Percentiles rank a stretch among this genome's conserved stretches.
Evolutionary conservation across 2,329 filamentous ascomycete species (phyloP).

Genomic region (Colletotrichum musicola): DNA sequence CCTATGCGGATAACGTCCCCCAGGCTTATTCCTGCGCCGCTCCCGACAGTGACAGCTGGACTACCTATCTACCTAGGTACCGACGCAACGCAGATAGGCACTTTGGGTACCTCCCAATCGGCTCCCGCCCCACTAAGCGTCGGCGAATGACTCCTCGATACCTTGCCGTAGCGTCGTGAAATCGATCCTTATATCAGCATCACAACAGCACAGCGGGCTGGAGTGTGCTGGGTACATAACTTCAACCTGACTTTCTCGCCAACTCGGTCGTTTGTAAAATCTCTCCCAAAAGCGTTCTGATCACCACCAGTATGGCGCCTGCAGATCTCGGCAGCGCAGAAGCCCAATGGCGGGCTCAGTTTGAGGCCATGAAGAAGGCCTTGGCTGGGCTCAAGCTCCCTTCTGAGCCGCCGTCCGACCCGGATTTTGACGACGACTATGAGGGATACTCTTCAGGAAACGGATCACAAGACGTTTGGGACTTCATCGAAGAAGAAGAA

Average conservation of each 20-base stretch:
- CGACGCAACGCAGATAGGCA: background rate
- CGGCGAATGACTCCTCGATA: conserved; percentile 32
- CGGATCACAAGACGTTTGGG: conserved; percentile 88
- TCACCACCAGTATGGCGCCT: conserved; percentile 48
- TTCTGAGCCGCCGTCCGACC: conserved; percentile 51
- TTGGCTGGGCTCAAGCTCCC: conserved; percentile 78
- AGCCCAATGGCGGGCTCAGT: conserved; percentile 84
- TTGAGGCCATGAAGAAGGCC: conserved; percentile 87
- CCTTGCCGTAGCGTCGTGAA: background rate
- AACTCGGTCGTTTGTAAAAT: background rate
- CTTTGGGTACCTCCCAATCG: background rate
- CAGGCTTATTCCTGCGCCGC: background rate
- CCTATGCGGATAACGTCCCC: background rate
- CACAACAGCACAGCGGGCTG: background rate
- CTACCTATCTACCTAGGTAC: background rate
- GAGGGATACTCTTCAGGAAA: conserved; percentile 68
- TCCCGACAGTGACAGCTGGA: conserved; percentile 2
- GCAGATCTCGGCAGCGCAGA: conserved; percentile 56
- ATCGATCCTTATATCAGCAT: conserved; percentile 13
- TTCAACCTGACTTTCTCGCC: background rate
- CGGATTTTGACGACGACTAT: conserved; percentile 75
- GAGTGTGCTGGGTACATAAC: background rate
- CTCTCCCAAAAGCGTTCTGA: background rate
- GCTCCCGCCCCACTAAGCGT: conserved; percentile 1
- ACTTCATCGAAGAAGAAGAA: conserved; percentile 84